Base-by-base conservation (phyloP, 495 filamentous ascomycete genomes). In the Aspergillus leporis region DNA sequence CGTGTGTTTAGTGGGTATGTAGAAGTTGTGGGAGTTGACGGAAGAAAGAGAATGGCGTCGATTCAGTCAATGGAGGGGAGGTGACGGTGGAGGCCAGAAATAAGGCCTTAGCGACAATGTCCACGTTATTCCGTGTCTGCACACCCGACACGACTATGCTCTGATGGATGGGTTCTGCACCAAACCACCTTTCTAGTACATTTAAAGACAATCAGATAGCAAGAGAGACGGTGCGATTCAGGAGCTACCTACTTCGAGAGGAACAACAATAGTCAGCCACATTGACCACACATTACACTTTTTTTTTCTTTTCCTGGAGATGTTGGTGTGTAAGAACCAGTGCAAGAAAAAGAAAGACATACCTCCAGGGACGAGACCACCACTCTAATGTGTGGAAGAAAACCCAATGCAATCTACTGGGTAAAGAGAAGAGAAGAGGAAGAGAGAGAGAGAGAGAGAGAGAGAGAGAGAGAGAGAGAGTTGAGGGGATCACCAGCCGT, bases 341-440 rank as follows among this genome's bases (percentile, higher is more conserved):
- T 16, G 28, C 16, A 32, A 51, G 28, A 9, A 61, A 23, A 56
- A 22, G 34, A 25, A 38, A 47, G 43, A 36, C 53, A 56, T 55
- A 61, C 53, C 59, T 61, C 59, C 53, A 56, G 54, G 30, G 49
- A 30, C 28, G n/a, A 14, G 55, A 36, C 28, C 14, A 47, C 41
- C 41, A 47, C 53, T 55, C 34, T 18, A 34, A 18, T 16, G 23
- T 47, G 53, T 25, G 40, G 18, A 23, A 23, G 53, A 47, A 10
- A 34, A 25, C 53, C 53, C 53, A 47, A 58, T 43, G 56, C 51
- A 51, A 28, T 28, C 25, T 3, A 28, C 25, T 28, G 6, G 25
- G 47, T 16, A n/a, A 55, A 32, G 14, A 32, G 23, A 51, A 13
- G 30, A 23, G 28, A 51, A 51, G 3, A 28, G 14, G 28, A 54